Base-by-base conservation (phyloP, 2,329 filamentous ascomycete genomes). In the Gyromitra esculenta region DNA sequence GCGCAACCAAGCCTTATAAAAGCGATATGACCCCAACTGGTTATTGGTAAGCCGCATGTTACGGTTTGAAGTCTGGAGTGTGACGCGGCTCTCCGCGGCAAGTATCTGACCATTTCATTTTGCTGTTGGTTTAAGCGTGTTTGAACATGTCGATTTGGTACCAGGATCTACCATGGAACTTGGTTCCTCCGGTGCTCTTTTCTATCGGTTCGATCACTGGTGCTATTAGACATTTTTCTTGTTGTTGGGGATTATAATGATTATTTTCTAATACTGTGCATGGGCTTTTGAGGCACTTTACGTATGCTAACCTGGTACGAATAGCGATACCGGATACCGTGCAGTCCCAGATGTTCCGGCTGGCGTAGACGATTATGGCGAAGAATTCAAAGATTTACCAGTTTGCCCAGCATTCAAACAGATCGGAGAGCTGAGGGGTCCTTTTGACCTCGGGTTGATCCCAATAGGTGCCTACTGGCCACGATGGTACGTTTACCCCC, bases 381-480 rank as follows among this genome's bases (percentile, higher is more conserved):
- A 89, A 0, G 88, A 90, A 75, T 90, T 90, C 80, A 85, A 90
- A 15, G 85, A 90, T 66, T 84, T 91, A 15, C 93, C 94, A 3
- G 85, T 86, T 25, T 96, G 92, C 82, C 94, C 94, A 6, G 93
- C 94, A 64, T 97, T 97, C 85, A 88, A 89, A 78, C 88, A 96
- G 83, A 94, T 97, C 78, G 95, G 95, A 77, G 85, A 89, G 15
- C 87, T 91, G 67, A 87, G 93, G 43, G 94, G 95, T 0, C 93
- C 93, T 39, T 97, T 97, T 81, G 93, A 97, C 82, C 88, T 98
- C 5, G 95, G 95, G 0, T 85, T 97, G 71, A 96, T 98, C 79
- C 95, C 95, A 50, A 97, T 98, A 80, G 95, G 95, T 68, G 95
- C 79, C 63, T 79, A 79, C 45, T 50, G 21, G 69, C 76, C 75